Base-by-base conservation (phyloP, 768 basidiomycete genomes). In the Exidia glandulosa region DNA sequence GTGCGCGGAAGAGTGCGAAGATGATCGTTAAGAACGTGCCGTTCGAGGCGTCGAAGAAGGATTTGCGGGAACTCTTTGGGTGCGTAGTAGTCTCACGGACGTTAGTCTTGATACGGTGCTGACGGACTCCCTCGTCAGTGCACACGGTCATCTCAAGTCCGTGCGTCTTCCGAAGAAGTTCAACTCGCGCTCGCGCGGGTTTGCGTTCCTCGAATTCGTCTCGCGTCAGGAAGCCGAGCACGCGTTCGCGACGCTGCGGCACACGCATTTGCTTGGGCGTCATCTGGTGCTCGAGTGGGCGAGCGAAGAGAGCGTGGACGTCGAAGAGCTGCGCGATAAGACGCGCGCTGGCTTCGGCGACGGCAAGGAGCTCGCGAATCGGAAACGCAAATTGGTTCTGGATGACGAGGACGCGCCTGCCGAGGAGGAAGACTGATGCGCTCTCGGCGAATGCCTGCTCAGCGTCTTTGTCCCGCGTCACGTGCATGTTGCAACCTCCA, bases 11-110 rank as follows among this genome's bases (percentile, higher is more conserved):
- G 61, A 87, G 88, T 63, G 89, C 93, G 63, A 98, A 97, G 83
- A 86, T 98, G 80, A 84, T 98, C 57, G 92, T 98, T 65, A 98
- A 97, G 83, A 99, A 99, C 67, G 81, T 97, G 58, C 94, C 96
- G 41, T 99, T 99, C 75, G 96, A 99, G 72, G 91, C 88, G 50
- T 87, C 87, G 47, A 91, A 88, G 77, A 93, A 89, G 74, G 96
- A 99, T 65, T 79, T 99, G 29, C 78, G 88, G 59, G 88, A 90
- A 62, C 72, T 98, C 34, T 96, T 98, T 71, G 81, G 87, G 92
- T 94, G 63, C 59, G 87, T 79, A n/a, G n/a, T n/a, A 30, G n/a
- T 25, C 54, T 32, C 36, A 14, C 47, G 56, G 36, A n/a, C 32
- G 48, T 41, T 58, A 34, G n/a, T 57, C 6, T 64, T 57, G 3